phyloP scores from a whole-genome alignment of 352 stramenopile species.

The Globisporangium emineosum region DNA sequence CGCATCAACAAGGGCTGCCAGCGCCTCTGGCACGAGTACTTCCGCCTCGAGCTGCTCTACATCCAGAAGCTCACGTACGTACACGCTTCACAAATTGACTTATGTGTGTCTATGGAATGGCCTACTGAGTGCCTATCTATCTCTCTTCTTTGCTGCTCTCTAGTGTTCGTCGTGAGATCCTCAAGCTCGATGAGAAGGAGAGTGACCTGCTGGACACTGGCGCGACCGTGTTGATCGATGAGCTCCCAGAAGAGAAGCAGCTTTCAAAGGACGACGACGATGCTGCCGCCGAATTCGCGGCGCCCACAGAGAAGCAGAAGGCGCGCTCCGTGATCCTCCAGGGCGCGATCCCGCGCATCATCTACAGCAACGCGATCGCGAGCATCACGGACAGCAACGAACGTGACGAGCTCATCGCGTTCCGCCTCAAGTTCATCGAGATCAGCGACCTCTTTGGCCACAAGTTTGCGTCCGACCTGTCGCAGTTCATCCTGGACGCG shows the following conservation, averaged over 20 bases:
- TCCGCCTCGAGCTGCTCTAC: constrained; percentile 88
- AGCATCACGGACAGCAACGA: constrained; percentile 59
- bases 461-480: constrained; percentile 56
- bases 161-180: constrained; percentile 69
- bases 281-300: constrained; percentile 21
- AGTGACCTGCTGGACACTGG: constrained; percentile 21
- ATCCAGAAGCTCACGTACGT: constrained; percentile 81
- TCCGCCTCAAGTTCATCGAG: constrained; percentile 72
- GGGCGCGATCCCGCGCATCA: constrained; percentile 81
- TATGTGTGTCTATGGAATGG: not conserved
- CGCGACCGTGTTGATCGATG: constrained; percentile 51
- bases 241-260: constrained; percentile 54
- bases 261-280: constrained; percentile 26
- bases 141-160: not conserved
- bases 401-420: constrained; percentile 23
- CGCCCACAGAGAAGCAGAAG: constrained; percentile 48
- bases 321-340: constrained; percentile 70
- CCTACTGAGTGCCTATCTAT: not conserved
- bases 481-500: constrained; percentile 65
- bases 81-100: too few relatives aligned
- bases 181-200: constrained; percentile 57
- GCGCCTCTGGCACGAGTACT: constrained; percentile 90
- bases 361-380: constrained; percentile 71
- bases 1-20: constrained; percentile 80
- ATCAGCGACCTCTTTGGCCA: constrained; percentile 75